Conservation (phyloP, 805 yeast species). For the Kuraishia floccosa region DNA sequence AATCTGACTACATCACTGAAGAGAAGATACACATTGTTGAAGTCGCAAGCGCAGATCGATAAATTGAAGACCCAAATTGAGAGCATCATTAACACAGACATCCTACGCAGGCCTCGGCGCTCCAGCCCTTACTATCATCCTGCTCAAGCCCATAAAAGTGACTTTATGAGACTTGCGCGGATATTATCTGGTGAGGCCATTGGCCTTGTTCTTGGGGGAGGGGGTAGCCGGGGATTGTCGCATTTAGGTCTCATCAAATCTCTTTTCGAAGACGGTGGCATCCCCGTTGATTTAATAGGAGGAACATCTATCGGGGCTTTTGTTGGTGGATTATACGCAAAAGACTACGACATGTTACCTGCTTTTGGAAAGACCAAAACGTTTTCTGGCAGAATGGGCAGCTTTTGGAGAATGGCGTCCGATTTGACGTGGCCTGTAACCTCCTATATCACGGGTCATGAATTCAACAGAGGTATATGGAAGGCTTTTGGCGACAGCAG, state of each 20-base stretch:
- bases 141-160: slow-evolving; percentile 60
- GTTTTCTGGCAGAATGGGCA: slow-evolving; percentile 72
- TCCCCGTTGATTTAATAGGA: slow-evolving; percentile 89
- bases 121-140: slow-evolving; percentile 12
- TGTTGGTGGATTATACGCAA: slow-evolving; percentile 91
- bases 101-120: slow-evolving; percentile 7
- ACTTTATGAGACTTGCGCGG: slow-evolving; percentile 82
- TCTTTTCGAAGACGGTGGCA: slow-evolving; percentile 80
- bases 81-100: slow-evolving; percentile 14
- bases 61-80: slow-evolving; percentile 9
- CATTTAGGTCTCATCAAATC: slow-evolving; percentile 91
- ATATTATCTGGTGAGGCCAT: slow-evolving; percentile 87
- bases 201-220: slow-evolving; percentile 93
- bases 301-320: slow-evolving; percentile 96
- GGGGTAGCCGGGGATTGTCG: slow-evolving; percentile 92
- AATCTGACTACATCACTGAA: not conserved
- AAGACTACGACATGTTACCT: slow-evolving; percentile 84
- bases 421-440: slow-evolving; percentile 92
- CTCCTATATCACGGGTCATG: slow-evolving; percentile 94
- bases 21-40: slow-evolving; percentile 2
- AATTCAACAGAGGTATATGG: slow-evolving; percentile 96
- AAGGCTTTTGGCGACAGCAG: slow-evolving; percentile 86
- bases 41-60: slow-evolving; percentile 5
- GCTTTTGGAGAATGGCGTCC: slow-evolving; percentile 73
- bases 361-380: slow-evolving; percentile 84